Conservation (phyloP, 805 yeast species). For the Nakazawaea ernobii region DNA sequence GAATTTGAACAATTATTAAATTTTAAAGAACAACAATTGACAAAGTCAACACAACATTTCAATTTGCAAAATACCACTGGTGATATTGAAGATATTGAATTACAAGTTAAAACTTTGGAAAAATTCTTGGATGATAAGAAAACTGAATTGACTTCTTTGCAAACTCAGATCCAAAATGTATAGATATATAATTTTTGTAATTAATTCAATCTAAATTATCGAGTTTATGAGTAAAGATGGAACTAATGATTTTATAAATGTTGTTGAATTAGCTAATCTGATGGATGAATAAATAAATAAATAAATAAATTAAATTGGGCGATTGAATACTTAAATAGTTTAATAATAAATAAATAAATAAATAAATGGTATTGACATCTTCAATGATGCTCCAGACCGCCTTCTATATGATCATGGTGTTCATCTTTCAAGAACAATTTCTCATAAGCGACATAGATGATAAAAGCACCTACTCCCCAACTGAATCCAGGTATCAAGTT, state of each 20-base stretch:
- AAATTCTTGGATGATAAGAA: conserved; percentile 59
- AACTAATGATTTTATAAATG: background rate
- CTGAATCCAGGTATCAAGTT: conserved; percentile 79
- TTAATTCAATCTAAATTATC: too few relatives aligned
- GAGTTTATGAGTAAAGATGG: too few relatives aligned
- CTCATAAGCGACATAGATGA: conserved; percentile 59
- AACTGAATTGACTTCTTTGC: conserved; percentile 49
- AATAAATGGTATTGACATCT: background rate
- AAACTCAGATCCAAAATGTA: conserved; percentile 30
- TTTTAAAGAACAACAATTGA: conserved; percentile 63
- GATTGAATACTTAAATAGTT: background rate
- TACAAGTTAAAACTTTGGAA: conserved; percentile 70
- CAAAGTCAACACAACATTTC: conserved; percentile 28
- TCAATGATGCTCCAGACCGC: background rate
- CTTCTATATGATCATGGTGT: conserved; percentile 15
- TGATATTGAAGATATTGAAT: conserved; percentile 66
- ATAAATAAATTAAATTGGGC: background rate
- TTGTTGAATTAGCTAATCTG: background rate
- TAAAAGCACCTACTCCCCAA: conserved; percentile 70
- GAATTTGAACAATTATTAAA: conserved; percentile 81
- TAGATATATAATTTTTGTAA: background rate
- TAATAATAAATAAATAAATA: conserved; percentile 3
- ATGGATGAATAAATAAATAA: background rate
- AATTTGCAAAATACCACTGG: conserved; percentile 48
- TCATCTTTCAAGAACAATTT: conserved; percentile 35